A percentile compares a stretch with the other conserved stretches of the same genome.
phyloP scores from a whole-genome alignment of 257 asterid species.

The Petunia secreta region DNA sequence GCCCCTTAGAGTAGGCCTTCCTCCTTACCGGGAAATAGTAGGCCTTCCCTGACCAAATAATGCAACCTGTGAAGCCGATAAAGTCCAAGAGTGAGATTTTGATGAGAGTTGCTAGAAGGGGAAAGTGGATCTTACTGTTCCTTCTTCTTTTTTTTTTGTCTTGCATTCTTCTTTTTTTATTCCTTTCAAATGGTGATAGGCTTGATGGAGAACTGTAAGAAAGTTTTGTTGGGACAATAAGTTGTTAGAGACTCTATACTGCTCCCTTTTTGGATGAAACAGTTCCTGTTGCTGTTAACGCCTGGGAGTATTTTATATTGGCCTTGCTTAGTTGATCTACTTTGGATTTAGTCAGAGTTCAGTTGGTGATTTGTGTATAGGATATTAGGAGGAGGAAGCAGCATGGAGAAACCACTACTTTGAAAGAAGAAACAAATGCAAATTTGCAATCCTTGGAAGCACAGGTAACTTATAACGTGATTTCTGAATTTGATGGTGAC shows the following conservation, averaged over 20 bases:
- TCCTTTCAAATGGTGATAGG: neutral
- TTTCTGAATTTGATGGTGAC: constrained; percentile 5
- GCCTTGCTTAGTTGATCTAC: constrained; percentile 3
- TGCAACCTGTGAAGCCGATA: neutral
- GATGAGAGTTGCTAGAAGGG: constrained; percentile 5
- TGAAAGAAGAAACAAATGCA: constrained; percentile 52
- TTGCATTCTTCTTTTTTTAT: neutral
- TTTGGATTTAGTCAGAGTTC: neutral
- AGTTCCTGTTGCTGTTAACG: neutral
- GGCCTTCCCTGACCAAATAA: constrained; percentile 6
- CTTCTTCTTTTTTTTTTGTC: neutral
- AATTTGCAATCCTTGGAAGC: constrained; percentile 61
- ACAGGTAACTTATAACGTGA: constrained; percentile 49
- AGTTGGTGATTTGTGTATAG: constrained; percentile 41
- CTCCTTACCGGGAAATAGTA: no score
- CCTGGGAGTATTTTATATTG: neutral
- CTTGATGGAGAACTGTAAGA: constrained; percentile 15
- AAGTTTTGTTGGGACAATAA: constrained; percentile 20
- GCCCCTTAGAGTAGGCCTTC: neutral
- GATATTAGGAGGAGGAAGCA: constrained; percentile 89
- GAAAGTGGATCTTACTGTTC: neutral
- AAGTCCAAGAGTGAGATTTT: neutral
- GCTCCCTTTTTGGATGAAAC: constrained; percentile 20
- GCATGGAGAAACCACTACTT: constrained; percentile 48
- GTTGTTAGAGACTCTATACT: constrained; percentile 1